Conservation (phyloP, 805 yeast genomes). For the Dipodascus albidus region DNA sequence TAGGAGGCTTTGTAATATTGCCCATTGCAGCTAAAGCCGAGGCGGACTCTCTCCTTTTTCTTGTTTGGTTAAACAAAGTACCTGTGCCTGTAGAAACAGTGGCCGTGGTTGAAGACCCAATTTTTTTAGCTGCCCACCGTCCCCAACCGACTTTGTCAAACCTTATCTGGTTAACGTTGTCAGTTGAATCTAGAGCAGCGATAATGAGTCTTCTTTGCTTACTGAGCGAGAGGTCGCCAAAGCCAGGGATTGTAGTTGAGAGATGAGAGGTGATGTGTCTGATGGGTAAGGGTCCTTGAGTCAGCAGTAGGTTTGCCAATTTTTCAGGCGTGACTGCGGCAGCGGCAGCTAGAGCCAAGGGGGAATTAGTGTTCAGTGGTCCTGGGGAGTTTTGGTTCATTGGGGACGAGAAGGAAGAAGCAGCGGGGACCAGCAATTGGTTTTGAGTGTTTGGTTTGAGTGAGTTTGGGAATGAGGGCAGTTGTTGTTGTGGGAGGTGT, state of each 20-base stretch:
- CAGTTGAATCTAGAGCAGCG: conserved; percentile 66
- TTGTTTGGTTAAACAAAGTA: not conserved
- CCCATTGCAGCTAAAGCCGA: conserved; percentile 1
- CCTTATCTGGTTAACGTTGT: conserved; percentile 23
- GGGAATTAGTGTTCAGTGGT: conserved; percentile 54
- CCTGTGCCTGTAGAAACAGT: not conserved
- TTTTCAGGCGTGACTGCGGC: conserved; percentile 71
- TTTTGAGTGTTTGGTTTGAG: not conserved
- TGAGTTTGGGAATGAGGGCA: not conserved
- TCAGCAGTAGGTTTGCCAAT: conserved; percentile 52
- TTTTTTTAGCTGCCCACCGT: conserved; percentile 73
- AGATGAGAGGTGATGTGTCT: conserved; percentile 78
- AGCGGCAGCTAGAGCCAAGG: conserved; percentile 82
- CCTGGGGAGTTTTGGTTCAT: conserved; percentile 4
- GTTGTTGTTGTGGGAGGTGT: not conserved
- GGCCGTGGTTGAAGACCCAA: not conserved
- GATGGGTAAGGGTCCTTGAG: conserved; percentile 82
- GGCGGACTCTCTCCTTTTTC: not conserved
- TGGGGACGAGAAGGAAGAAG: not conserved
- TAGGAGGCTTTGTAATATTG: conserved; percentile 18
- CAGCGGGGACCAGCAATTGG: not conserved
- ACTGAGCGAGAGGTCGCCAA: conserved; percentile 68
- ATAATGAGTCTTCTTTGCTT: conserved; percentile 85
- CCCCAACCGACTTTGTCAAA: conserved; percentile 98
- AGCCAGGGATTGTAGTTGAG: conserved; percentile 62